Evolutionary conservation across 352 stramenopile species (phyloP).

Genomic region (Hyaloperonospora brassicae): DNA sequence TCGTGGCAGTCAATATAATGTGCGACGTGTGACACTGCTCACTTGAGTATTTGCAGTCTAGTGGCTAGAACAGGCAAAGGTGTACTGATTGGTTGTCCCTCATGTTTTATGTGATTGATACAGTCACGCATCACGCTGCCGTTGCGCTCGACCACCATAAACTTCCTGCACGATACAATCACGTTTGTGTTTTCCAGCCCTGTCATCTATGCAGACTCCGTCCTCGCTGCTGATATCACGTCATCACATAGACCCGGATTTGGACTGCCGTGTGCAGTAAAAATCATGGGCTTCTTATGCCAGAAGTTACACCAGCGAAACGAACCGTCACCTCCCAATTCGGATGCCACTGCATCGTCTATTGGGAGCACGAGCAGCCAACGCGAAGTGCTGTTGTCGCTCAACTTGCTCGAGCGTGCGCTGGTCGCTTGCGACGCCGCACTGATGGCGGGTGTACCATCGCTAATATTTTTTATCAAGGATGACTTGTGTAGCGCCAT

Average conservation of each 20-base stretch:
- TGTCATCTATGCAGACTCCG: conserved; percentile 37
- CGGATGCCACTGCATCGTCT: conserved; percentile 11
- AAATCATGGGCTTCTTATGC: conserved; percentile 71
- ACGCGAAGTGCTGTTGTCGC: conserved; percentile 62
- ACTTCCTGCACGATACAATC: conserved; percentile 53
- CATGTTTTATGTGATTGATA: not conserved
- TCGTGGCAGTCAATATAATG: conserved; percentile 48
- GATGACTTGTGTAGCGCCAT: conserved; percentile 75
- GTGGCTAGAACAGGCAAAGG: no score
- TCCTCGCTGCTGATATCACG: conserved; percentile 1
- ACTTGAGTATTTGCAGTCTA: not conserved
- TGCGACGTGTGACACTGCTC: conserved; percentile 20
- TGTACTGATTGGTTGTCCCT: not conserved
- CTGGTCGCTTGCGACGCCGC: conserved; percentile 48
- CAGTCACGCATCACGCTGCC: conserved; percentile 56
- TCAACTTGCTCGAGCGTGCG: conserved; percentile 50
- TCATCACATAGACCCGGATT: conserved; percentile 31
- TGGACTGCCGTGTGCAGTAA: conserved; percentile 67
- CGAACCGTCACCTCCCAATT: conserved; percentile 18
- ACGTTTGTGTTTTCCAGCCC: conserved; percentile 54
- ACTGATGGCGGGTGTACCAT: conserved; percentile 42
- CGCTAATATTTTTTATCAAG: conserved; percentile 77
- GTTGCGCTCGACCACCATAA: conserved; percentile 56
- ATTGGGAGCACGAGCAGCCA: conserved; percentile 24
- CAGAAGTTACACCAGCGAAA: conserved; percentile 64